Base-by-base conservation (phyloP, 345 rosid genomes). In the Camelina neglecta region DNA sequence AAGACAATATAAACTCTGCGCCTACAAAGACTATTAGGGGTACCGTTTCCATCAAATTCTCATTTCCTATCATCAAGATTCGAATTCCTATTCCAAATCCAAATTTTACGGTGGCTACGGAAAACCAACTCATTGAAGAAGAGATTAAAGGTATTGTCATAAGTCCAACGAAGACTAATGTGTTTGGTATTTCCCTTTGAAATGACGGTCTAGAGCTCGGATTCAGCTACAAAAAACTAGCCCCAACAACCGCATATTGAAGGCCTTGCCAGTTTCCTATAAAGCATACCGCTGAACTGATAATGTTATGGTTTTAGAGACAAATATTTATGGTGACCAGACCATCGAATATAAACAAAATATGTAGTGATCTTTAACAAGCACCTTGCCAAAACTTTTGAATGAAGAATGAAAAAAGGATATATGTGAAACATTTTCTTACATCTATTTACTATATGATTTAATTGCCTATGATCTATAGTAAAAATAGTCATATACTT, bases 21-120 rank as follows among this genome's bases (percentile, higher is more conserved):
- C 31, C 31, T 29, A 29, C 31, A 29, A 29, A 29, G 31, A 29
- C 31, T 29, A 29, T 29, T 29, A 29, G 31, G 31, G 31, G 31
- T 29, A 29, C 31, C 31, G 31, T 29, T 29, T 29, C 31, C 5
- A 29, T 29, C 31, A 9, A 24, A 31, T 12, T 73, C 47, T 18
- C 70, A 44, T 63, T 73, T 73, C 76, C 76, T 63, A 29, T 54
- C 62, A 73, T 63, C 55, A 73, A 31, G 23, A 64, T 74, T 36
- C 56, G 16, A 8, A 49, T 56, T n/a, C 77, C 77, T 65, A 5
- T 33, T 35, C n/a, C 49, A 7, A 35, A 45, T 6, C 49, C 6
- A 20, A 68, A 8, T 33, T 33, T 64, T 55, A 56, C 36, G 9
- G 58, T 65, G 71, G 39, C 29, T 10, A 15, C 18, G 26, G 4